Evolutionary conservation across 441 rosid genomes (phyloP).

Genomic region (Jatropha multifida): DNA sequence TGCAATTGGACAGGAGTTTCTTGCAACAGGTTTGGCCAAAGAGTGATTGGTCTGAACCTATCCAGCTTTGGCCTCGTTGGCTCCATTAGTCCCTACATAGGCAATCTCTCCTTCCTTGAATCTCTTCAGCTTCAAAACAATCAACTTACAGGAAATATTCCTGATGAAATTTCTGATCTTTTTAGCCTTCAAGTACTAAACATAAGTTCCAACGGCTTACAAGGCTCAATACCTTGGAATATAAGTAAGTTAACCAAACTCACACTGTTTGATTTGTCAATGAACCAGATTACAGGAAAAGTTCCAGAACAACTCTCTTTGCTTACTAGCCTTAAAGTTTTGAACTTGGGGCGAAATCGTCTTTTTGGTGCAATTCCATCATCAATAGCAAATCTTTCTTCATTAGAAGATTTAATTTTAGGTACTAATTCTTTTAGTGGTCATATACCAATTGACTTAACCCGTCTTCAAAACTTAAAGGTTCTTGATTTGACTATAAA

Average conservation of each 20-base stretch:
- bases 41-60: slow-evolving; percentile 34
- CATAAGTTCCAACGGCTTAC: slow-evolving; percentile 40
- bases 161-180: slow-evolving; percentile 41
- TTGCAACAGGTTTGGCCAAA: slow-evolving; percentile 30
- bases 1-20: slow-evolving; percentile 52
- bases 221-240: slow-evolving; percentile 37
- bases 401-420: slow-evolving; percentile 33
- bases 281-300: slow-evolving; percentile 42
- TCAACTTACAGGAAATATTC: slow-evolving; percentile 39
- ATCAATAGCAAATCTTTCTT: slow-evolving; percentile 42
- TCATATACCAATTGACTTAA: slow-evolving; percentile 36
- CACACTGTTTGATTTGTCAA: slow-evolving; percentile 37
- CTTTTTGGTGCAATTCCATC: slow-evolving; percentile 43
- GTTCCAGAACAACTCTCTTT: slow-evolving; percentile 37
- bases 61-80: slow-evolving; percentile 32
- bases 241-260: slow-evolving; percentile 36
- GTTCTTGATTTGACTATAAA: slow-evolving; percentile 49
- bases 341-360: slow-evolving; percentile 44
- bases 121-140: slow-evolving; percentile 49
- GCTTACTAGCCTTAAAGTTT: slow-evolving; percentile 31
- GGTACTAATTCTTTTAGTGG: slow-evolving; percentile 44
- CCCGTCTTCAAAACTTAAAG: slow-evolving; percentile 35
- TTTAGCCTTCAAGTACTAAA: slow-evolving; percentile 39
- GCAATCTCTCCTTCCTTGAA: slow-evolving; percentile 46
- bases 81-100: slow-evolving; percentile 41